Evolutionary conservation across 306 rosid genomes (phyloP), one percentile per base, ranked within the genome.

Genomic region (Parietaria judaica): DNA sequence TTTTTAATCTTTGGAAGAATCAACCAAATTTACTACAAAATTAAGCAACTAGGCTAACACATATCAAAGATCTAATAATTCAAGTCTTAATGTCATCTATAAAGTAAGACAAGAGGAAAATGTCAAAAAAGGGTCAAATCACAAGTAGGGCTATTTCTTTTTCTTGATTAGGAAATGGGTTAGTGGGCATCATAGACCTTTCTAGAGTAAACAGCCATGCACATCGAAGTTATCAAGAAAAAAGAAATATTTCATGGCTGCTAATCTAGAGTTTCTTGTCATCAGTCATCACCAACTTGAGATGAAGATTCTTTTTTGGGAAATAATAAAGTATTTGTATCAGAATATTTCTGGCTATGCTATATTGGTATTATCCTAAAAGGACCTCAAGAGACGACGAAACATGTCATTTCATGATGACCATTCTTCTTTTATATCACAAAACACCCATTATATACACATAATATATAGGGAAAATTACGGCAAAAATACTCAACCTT

Each of bases 221-320:
- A 12, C 45, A 39, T 61, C 12, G 59, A 70, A 66, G 45, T 36
- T 13, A 51, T 66, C 66, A n/a, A 39, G 73, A 52, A 34, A 15
- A 36, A 17, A 43, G 1, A 38, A 49, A 45, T 45, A 56, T 75
- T 44, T 9, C 13, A 65, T 56, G 36, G 47, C 13, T 63, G 23
- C 56, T 14, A 23, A 63, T 31, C 31, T 47, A 4, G 81, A 74
- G 59, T 62, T 65, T 23, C 75, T 75, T 69, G 81, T 72, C 81
- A 79, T 58, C 78, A 48, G 81, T 72, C 81, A 79, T 58, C 78
- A 41, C 14, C 71, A 72, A 69, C 81, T 66, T 54, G 63, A 11
- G 60, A 54, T 52, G 14, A 55, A 52, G 70, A 63, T 71, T 71
- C 75, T 47, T 31, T 34, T 34, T 58, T 31, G 54, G 48, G 9